Percentiles rank a stretch among this genome's conserved stretches.
phyloP scores from a whole-genome alignment of 345 rosid genomes.

The Syzygium aqueum region DNA sequence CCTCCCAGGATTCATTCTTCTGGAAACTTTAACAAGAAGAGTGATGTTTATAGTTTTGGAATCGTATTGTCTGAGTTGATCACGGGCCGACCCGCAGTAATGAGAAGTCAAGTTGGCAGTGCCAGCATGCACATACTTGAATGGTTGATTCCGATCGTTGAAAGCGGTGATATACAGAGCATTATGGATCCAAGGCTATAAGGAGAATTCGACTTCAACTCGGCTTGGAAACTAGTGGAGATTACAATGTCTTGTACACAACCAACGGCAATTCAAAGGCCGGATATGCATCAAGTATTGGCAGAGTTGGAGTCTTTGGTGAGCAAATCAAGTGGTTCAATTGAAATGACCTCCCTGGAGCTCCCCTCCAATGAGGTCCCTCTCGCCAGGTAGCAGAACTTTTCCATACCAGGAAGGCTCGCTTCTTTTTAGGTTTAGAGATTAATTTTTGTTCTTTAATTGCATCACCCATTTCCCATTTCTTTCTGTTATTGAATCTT shows the following conservation, averaged over 20 bases:
- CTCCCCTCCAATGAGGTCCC: background rate
- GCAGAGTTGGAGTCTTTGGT: constrained; percentile 26
- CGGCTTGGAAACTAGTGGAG: constrained; percentile 35
- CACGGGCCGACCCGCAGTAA: constrained; percentile 30
- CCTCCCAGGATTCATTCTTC: background rate
- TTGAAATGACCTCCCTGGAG: no score
- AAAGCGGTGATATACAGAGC: constrained; percentile 23
- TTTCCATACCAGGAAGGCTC: no score
- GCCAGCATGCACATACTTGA: constrained; percentile 19
- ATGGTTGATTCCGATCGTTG: constrained; percentile 22
- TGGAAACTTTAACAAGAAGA: constrained; percentile 22
- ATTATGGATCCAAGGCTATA: constrained; percentile 26
- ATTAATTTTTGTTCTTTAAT: no score
- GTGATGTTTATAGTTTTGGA: constrained; percentile 21
- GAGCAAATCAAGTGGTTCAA: no score
- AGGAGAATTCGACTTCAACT: constrained; percentile 15
- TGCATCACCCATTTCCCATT: no score
- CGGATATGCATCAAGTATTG: constrained; percentile 23
- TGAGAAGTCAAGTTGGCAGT: constrained; percentile 10
- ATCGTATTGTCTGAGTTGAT: constrained; percentile 24
- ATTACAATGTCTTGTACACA: constrained; percentile 25
- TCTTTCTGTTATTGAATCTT: no score
- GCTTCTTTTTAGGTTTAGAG: no score
- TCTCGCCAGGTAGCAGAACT: no score
- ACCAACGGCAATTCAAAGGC: constrained; percentile 15